Evolutionary conservation across 371 early-diverging fungal genomes (phyloP).

Genomic region (Mortierella polycephala): DNA sequence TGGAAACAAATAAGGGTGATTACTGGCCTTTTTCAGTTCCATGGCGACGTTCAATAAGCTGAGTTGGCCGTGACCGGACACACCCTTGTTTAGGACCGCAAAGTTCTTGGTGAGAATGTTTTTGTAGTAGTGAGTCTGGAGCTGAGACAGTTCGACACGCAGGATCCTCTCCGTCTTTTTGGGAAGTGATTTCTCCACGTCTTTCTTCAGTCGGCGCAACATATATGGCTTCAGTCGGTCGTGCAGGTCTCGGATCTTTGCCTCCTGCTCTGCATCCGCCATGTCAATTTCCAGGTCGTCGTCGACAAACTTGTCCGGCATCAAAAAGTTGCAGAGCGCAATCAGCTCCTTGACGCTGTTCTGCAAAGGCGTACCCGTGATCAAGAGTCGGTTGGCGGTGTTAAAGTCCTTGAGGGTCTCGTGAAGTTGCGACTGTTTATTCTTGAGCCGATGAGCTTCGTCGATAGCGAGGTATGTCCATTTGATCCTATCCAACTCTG

Average conservation of each 20-base stretch:
- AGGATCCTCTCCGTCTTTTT: conserved; percentile 95
- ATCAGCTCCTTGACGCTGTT: conserved; percentile 89
- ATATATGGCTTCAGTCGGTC: conserved; percentile 86
- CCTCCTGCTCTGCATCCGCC: conserved; percentile 76
- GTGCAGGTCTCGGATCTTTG: conserved; percentile 89
- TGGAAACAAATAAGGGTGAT: conserved; percentile 98
- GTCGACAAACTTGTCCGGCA: conserved; percentile 83
- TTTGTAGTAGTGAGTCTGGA: conserved; percentile 94
- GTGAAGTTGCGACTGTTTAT: conserved; percentile 88
- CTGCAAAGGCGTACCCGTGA: conserved; percentile 93
- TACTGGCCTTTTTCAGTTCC: conserved; percentile 98
- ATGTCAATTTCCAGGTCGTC: conserved; percentile 69
- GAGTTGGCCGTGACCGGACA: conserved; percentile 82
- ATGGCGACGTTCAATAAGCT: conserved; percentile 95
- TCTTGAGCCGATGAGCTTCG: conserved; percentile 94
- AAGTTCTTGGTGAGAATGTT: conserved; percentile 94
- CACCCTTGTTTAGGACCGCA: conserved; percentile 84
- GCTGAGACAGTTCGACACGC: conserved; percentile 90
- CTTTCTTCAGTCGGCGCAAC: conserved; percentile 96
- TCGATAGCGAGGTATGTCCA: conserved; percentile 93
- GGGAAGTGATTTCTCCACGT: conserved; percentile 97
- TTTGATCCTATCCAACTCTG: conserved; percentile 74
- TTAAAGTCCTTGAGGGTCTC: conserved; percentile 82
- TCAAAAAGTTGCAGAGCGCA: conserved; percentile 84
- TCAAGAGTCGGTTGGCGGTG: conserved; percentile 81